These are phyloP conservation scores for Microbotryum scabiosae DNA, from an alignment of 1,284 basidiomycete species.

Conservation along the genomic window DNA sequence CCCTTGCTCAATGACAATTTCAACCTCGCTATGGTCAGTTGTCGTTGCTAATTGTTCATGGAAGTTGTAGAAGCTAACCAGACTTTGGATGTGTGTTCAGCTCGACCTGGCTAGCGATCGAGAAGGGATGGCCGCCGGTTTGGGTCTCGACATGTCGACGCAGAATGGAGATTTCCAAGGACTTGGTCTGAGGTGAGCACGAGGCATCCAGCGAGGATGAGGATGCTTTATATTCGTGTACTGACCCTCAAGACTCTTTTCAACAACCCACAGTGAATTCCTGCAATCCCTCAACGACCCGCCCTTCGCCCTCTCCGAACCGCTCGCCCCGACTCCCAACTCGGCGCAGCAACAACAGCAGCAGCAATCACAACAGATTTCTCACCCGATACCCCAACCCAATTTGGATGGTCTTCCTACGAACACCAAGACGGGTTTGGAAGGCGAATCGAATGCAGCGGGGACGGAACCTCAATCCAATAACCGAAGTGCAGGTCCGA, in stretches of 20 bases:
- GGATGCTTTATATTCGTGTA: neutral
- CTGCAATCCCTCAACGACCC: constrained; percentile 48
- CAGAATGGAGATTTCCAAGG: constrained; percentile 30
- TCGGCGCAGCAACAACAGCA: neutral
- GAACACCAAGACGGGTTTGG: neutral
- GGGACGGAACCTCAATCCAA: too few relatives aligned
- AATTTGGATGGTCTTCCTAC: too few relatives aligned
- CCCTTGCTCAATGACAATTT: constrained; percentile 16
- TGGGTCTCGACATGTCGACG: constrained; percentile 27
- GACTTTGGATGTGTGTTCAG: neutral
- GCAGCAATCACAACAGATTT: too few relatives aligned
- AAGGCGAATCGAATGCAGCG: neutral
- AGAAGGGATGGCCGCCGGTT: constrained; percentile 22
- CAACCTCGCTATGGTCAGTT: constrained; percentile 27
- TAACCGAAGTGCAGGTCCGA: constrained; percentile 10
- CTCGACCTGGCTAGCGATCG: constrained; percentile 25
- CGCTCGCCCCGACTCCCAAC: neutral
- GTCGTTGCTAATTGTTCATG: too few relatives aligned
- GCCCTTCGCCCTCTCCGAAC: neutral
- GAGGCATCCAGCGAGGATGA: neutral
- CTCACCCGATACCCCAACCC: too few relatives aligned
- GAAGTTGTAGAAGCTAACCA: neutral
- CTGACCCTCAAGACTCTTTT: neutral
- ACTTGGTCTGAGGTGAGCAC: constrained; percentile 25
- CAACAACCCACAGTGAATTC: constrained; percentile 54